Conservation (phyloP, 257 asterid species). For the Catharanthus roseus region DNA sequence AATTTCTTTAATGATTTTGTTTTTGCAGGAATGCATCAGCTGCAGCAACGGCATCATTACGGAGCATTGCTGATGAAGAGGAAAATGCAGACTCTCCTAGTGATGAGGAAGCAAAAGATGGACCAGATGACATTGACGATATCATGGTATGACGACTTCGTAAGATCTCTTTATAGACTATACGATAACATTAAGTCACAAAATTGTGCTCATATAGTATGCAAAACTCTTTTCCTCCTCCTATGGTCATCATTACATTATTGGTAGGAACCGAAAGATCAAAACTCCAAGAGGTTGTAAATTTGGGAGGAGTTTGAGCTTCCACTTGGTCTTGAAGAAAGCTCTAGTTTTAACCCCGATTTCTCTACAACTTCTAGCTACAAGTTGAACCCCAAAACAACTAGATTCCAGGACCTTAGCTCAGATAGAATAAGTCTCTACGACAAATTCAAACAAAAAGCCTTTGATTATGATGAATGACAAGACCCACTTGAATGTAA, state of each 20-base stretch:
- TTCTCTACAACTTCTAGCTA: too few relatives aligned
- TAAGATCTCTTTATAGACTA: not conserved
- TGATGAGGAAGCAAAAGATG: conserved; percentile 60
- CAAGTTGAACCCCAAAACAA: too few relatives aligned
- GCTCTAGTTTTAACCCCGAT: too few relatives aligned
- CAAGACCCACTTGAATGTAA: too few relatives aligned
- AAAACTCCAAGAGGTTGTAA: too few relatives aligned
- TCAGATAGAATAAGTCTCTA: too few relatives aligned
- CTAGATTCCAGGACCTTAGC: too few relatives aligned
- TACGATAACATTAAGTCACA: not conserved
- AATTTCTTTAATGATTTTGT: conserved; percentile 14
- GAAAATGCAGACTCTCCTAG: conserved; percentile 80
- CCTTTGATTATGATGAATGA: too few relatives aligned
- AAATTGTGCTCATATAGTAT: not conserved
- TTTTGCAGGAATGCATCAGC: conserved; percentile 67
- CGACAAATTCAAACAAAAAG: too few relatives aligned
- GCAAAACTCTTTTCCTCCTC: not conserved
- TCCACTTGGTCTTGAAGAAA: too few relatives aligned
- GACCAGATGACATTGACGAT: conserved; percentile 45
- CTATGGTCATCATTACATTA: not conserved
- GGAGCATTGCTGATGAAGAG: conserved; percentile 64
- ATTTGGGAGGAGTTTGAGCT: too few relatives aligned
- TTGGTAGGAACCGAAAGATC: too few relatives aligned
- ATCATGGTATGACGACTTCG: conserved; percentile 54
- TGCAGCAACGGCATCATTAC: conserved; percentile 72